Percentiles rank a stretch among this genome's conserved stretches.
Conservation (phyloP, 1,139 yeast genomes). For the Candida pseudoviswanathii region DNA sequence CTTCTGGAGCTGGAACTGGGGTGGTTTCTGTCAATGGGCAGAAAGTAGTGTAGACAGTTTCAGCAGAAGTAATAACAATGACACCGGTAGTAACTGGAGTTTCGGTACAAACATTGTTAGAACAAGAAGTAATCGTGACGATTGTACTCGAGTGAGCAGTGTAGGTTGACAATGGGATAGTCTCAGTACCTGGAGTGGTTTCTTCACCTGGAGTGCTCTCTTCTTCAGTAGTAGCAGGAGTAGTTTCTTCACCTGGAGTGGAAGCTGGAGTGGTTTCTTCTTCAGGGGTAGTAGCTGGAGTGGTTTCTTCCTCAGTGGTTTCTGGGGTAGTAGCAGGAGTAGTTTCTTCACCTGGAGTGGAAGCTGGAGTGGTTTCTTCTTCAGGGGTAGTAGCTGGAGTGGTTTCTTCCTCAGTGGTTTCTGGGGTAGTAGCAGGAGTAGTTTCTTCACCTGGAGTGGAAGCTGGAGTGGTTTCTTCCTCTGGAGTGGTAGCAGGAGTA, state of each 20-base stretch:
- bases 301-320: not conserved
- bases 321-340: not conserved
- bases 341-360: not conserved
- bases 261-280: too few species aligned
- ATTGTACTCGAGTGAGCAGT: constrained; percentile 20
- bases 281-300: not conserved
- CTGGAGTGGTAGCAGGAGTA: not conserved
- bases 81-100: constrained; percentile 37
- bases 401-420: not conserved
- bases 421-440: not conserved
- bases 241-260: not conserved
- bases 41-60: constrained; percentile 20
- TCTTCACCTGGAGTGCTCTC: constrained; percentile 3
- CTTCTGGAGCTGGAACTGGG: constrained; percentile 10
- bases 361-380: not conserved
- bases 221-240: not conserved
- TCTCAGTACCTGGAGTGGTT: not conserved
- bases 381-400: not conserved
- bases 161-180: constrained; percentile 7
- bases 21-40: constrained; percentile 16
- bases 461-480: constrained; percentile 2
- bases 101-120: constrained; percentile 26
- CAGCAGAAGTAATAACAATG: constrained; percentile 29
- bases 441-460: not conserved
- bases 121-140: constrained; percentile 23